Evolutionary conservation across 371 early-diverging fungal genomes (phyloP).

Genomic region (Rhizopus sp.): DNA sequence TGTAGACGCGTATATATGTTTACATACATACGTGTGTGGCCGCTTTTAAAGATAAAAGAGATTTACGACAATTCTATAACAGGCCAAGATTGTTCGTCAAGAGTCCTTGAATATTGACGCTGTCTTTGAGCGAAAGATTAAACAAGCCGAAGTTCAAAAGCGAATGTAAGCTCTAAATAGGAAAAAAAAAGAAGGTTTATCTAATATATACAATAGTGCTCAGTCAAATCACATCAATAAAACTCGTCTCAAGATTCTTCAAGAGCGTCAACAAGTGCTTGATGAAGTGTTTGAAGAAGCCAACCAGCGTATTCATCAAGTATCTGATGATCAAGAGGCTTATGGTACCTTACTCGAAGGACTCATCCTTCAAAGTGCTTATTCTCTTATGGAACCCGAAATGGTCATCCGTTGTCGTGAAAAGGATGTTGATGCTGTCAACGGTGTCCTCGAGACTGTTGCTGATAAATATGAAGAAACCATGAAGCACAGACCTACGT

Average conservation of each 20-base stretch:
- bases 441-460: slow-evolving; percentile 62
- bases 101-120: slow-evolving; percentile 90
- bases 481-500: slow-evolving; percentile 49
- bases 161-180: slow-evolving; percentile 64
- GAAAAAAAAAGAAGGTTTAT: slow-evolving; percentile 5
- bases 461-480: slow-evolving; percentile 60
- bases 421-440: slow-evolving; percentile 68
- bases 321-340: slow-evolving; percentile 55
- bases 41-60: background rate
- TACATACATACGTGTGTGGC: background rate
- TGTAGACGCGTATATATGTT: slow-evolving; percentile 6
- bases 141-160: slow-evolving; percentile 90
- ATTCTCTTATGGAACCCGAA: slow-evolving; percentile 80
- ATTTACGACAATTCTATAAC: background rate
- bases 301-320: slow-evolving; percentile 49
- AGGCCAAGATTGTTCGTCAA: slow-evolving; percentile 92
- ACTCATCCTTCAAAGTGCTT: slow-evolving; percentile 83
- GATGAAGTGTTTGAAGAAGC: slow-evolving; percentile 77
- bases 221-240: slow-evolving; percentile 96
- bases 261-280: slow-evolving; percentile 85
- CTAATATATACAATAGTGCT: slow-evolving; percentile 58
- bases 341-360: slow-evolving; percentile 69
- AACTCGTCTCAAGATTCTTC: slow-evolving; percentile 85
- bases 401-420: slow-evolving; percentile 75
- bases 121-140: slow-evolving; percentile 86